Conservation (phyloP, 345 rosid species). For the Citrus cavaleriei region DNA sequence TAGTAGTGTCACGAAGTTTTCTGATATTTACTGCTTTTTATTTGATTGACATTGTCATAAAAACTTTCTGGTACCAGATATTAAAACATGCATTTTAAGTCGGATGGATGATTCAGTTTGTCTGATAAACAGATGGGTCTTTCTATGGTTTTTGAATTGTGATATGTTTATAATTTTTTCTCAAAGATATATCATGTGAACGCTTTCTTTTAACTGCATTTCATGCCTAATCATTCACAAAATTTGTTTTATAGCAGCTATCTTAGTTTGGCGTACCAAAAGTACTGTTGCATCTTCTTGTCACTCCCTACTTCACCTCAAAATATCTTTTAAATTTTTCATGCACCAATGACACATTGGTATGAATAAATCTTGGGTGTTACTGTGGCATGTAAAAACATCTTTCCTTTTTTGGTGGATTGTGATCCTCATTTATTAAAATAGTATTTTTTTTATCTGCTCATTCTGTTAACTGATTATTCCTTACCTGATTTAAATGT, state of each 20-base stretch:
- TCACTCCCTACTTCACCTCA: too few species aligned
- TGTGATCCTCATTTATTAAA: neutral
- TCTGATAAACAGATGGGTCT: neutral
- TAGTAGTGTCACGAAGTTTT: neutral
- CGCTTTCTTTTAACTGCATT: neutral
- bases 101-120: neutral
- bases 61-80: neutral
- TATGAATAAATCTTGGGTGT: too few species aligned
- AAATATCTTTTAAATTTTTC: too few species aligned
- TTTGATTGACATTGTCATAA: neutral
- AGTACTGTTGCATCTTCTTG: neutral
- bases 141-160: neutral
- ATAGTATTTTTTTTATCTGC: neutral
- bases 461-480: neutral
- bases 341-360: too few species aligned
- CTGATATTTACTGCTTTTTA: neutral
- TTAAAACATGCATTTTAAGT: neutral
- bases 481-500: constrained; percentile 13
- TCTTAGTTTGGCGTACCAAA: neutral
- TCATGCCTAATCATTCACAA: neutral
- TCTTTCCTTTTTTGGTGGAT: neutral
- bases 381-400: too few species aligned
- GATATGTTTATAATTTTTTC: neutral
- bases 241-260: neutral
- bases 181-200: neutral